Evolutionary conservation across 805 yeast genomes (phyloP), one percentile per base, ranked within the genome.

Genomic region (Lipomyces anomalus): DNA sequence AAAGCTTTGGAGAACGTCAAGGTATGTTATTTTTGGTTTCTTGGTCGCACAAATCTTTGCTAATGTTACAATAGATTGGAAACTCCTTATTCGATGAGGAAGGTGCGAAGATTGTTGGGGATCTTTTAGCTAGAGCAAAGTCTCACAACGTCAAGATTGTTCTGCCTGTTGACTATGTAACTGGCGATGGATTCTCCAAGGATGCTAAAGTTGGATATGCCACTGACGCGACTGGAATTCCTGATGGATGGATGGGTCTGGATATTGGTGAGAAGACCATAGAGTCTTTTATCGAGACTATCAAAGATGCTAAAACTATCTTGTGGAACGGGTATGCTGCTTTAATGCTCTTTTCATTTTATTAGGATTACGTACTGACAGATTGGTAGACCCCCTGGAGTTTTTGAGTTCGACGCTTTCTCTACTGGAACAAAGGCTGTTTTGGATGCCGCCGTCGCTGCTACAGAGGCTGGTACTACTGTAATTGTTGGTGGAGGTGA

Each of bases 401-500:
- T 92, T 61, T 92, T 92, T 69, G 98, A 92, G 76, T 92, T 92
- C 65, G 95, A 86, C 60, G 77, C 76, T 64, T 92, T 92, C 67
- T 83, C 96, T 60, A 71, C 71, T 50, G 97, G 97, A 73, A 90
- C 97, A 67, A 85, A 89, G 74, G 69, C 87, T 50, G 72, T 90
- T 71, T 80, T 90, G 62, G 95, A 81, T 55, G 95, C 92, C 61
- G 82, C 82, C 65, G 95, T 89, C 59, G 74, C 78, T 66, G 82
- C 95, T 56, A 86, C 88, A 62, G 80, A 78, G 68, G 77, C 79
- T 50, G 97, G 97, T 67, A 84, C 95, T 56, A 95, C 90, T 56
- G 95, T 90, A 72, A 85, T 92, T 64, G 80, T 82, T 62, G 98
- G 98, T 73, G 92, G 92, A 75, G 98, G 98, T 79, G 98, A 92